Base-by-base conservation (phyloP, 306 rosid genomes). In the Astragalus membranaceus region DNA sequence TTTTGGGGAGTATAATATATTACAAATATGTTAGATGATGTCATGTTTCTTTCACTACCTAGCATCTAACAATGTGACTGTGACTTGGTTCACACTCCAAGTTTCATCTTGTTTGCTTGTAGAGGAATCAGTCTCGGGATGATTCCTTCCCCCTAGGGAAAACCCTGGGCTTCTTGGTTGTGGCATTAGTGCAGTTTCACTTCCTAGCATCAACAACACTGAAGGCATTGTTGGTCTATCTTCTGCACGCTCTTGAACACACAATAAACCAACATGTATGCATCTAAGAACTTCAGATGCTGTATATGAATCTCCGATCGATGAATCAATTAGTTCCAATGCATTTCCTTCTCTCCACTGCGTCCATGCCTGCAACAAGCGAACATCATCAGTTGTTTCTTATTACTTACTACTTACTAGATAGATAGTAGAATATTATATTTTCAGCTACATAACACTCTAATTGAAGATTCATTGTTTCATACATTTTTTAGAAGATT, bases 141-240 rank as follows among this genome's bases (percentile, higher is more conserved):
- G 85, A 9, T 59, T 82, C 77, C 49, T 81, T 61, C 83, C 84
- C 56, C 83, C 84, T 0, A 86, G 57, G 57, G 89, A 85, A 75
- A 88, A 88, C 2, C 97, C 92, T 6, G 95, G 97, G 52, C 67
- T 78, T 72, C 74, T 86, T 0, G 96, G 96, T 46, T 86, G 85
- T 26, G 86, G 80, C 84, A 90, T 74, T 55, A 78, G 13, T 75
- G 92, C 78, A 51, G 69, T 74, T 72, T 88, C 95, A 81, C 92
- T 88, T 11, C 75, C 77, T 73, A 90, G 37, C 96, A 86, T 88
- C 80, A 86, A 86, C 63, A 48, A 79, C 54, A 85, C 95, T 29
- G 89, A 73, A 4, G 88, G 77, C 84, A 84, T 80, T 32, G 81
- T 84, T 47, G 88, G 88, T 57, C 88, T 81, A 75, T 84, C 85